Percentiles rank a stretch among this genome's conserved stretches.
phyloP scores from a whole-genome alignment of 2,329 filamentous ascomycete species.

The Graphilbum sp. region DNA sequence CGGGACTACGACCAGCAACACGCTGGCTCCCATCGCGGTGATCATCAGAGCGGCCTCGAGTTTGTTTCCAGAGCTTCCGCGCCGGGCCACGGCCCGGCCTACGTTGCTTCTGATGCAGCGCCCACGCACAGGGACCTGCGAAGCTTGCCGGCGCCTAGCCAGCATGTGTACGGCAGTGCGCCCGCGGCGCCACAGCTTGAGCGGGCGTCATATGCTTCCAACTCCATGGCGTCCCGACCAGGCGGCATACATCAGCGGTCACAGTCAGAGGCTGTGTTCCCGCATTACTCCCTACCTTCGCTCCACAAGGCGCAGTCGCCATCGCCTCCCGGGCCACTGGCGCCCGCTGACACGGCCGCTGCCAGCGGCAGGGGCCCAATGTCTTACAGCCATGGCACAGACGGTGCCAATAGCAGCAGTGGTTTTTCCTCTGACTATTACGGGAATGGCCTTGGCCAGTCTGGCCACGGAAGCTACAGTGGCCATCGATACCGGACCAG shows the following conservation, averaged over 20 bases:
- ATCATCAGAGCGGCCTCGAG: too few species aligned
- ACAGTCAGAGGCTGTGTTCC: slow-evolving; percentile 7
- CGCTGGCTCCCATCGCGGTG: too few species aligned
- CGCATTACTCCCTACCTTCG: not conserved
- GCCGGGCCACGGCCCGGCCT: not conserved
- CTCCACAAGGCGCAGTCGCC: slow-evolving; percentile 1
- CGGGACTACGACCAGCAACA: too few species aligned
- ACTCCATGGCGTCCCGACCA: not conserved
- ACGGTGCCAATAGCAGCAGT: too few species aligned
- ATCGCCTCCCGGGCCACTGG: slow-evolving; percentile 1
- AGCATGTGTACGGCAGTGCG: slow-evolving; percentile 1
- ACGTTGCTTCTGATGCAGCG: not conserved
- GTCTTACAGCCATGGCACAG: not conserved
- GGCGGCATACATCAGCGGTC: slow-evolving; percentile 9
- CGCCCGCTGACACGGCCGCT: too few species aligned
- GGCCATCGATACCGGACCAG: not conserved
- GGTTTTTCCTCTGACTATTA: not conserved
- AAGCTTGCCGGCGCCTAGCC: slow-evolving; percentile 4
- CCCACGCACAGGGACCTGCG: not conserved
- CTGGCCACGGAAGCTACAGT: not conserved
- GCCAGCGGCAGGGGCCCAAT: too few species aligned
- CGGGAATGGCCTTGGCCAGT: not conserved
- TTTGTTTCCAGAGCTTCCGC: not conserved
- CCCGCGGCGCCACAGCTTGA: slow-evolving; percentile 4
- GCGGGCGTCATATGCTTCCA: slow-evolving; percentile 1